Evolutionary conservation across 495 filamentous ascomycete species (phyloP).

Genomic region (Penicillium egyptiacum): DNA sequence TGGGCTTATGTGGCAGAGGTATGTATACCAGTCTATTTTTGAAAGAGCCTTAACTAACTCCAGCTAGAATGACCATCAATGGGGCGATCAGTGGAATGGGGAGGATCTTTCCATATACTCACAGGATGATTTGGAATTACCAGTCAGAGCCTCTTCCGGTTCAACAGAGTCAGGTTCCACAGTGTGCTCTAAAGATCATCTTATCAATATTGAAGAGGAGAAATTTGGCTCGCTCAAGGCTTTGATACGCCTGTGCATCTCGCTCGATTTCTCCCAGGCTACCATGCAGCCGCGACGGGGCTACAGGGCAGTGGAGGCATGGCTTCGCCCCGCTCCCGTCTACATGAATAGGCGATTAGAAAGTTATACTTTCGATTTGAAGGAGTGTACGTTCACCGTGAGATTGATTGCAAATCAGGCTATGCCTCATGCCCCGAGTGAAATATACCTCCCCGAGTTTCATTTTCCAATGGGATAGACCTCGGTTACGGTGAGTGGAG

Average conservation of each 20-base stretch:
- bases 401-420: slow-evolving; percentile 55
- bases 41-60: slow-evolving; percentile 4
- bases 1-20: slow-evolving; percentile 83
- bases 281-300: slow-evolving; percentile 55
- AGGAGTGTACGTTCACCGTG: slow-evolving; percentile 68
- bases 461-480: slow-evolving; percentile 80
- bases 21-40: slow-evolving; percentile 22
- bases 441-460: slow-evolving; percentile 86
- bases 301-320: slow-evolving; percentile 88
- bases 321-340: slow-evolving; percentile 81
- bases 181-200: slow-evolving; percentile 56
- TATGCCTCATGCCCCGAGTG: slow-evolving; percentile 65
- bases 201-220: slow-evolving; percentile 51
- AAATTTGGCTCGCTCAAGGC: slow-evolving; percentile 69
- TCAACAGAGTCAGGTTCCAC: slow-evolving; percentile 48
- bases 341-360: slow-evolving; percentile 65
- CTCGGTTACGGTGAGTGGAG: slow-evolving; percentile 71
- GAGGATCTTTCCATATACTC: slow-evolving; percentile 94
- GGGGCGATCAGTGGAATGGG: slow-evolving; percentile 96
- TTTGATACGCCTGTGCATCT: slow-evolving; percentile 69
- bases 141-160: not conserved
- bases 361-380: slow-evolving; percentile 74
- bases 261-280: slow-evolving; percentile 53
- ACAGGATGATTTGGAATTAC: slow-evolving; percentile 70
- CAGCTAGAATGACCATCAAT: slow-evolving; percentile 74